Conservation (phyloP, 441 rosid genomes). For the Melianthus villosus region DNA sequence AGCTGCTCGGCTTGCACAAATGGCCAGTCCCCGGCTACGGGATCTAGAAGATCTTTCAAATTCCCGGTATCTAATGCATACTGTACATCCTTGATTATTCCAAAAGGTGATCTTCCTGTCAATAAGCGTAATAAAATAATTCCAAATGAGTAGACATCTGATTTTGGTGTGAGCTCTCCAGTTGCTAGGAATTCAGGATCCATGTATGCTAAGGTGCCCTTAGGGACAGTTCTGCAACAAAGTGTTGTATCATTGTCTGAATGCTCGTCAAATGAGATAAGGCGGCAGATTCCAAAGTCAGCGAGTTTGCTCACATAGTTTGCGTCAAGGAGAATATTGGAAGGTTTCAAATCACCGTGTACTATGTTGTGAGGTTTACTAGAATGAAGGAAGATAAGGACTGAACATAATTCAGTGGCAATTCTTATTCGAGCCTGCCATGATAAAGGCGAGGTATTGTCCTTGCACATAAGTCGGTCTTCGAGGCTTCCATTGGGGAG, state of each 20-base stretch:
- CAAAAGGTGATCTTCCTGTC: slow-evolving; percentile 59
- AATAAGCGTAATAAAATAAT: slow-evolving; percentile 55
- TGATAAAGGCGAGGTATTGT: slow-evolving; percentile 63
- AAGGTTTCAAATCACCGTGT: slow-evolving; percentile 83
- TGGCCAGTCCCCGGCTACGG: slow-evolving; percentile 95
- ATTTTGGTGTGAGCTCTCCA: slow-evolving; percentile 72
- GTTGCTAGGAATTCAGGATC: slow-evolving; percentile 66
- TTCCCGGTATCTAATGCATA: slow-evolving; percentile 42
- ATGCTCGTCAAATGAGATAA: slow-evolving; percentile 18
- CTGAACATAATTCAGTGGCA: slow-evolving; percentile 70
- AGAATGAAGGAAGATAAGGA: slow-evolving; percentile 79
- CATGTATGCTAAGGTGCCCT: slow-evolving; percentile 58
- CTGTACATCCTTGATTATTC: slow-evolving; percentile 61
- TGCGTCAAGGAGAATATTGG: slow-evolving; percentile 66
- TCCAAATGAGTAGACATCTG: slow-evolving; percentile 90
- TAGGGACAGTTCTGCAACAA: slow-evolving; percentile 39
- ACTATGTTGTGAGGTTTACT: slow-evolving; percentile 54
- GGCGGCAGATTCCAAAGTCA: slow-evolving; percentile 66
- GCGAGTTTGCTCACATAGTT: slow-evolving; percentile 65
- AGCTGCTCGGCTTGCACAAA: slow-evolving; percentile 90
- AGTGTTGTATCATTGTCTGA: slow-evolving; percentile 22
- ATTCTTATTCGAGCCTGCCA: slow-evolving; percentile 73
- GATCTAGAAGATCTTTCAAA: slow-evolving; percentile 54
- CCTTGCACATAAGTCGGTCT: slow-evolving; percentile 69
- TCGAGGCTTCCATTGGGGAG: slow-evolving; percentile 85